Evolutionary conservation across 2,329 filamentous ascomycete species (phyloP).

Genomic region (Simplicillium aogashimaense): DNA sequence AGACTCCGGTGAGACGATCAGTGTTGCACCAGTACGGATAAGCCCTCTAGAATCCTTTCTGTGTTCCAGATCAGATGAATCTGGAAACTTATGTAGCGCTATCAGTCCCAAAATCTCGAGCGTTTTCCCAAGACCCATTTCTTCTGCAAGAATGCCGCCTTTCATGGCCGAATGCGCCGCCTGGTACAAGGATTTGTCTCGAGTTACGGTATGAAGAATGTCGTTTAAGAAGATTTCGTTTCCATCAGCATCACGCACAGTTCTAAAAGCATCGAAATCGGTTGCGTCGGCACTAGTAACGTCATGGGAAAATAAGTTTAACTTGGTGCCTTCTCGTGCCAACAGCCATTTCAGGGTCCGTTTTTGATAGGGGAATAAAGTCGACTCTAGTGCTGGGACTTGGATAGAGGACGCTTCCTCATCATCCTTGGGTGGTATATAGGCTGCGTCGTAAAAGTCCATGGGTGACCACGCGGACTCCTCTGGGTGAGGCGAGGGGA

Average conservation of each 20-base stretch:
- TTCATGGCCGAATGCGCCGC: constrained; percentile 29
- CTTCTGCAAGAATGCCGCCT: constrained; percentile 64
- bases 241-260: constrained; percentile 21
- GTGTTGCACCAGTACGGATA: constrained; percentile 40
- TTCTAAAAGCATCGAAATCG: constrained; percentile 19
- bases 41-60: constrained; percentile 18
- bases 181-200: constrained; percentile 34
- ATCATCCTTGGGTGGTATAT: constrained; percentile 43
- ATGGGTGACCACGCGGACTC: constrained; percentile 30
- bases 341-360: constrained; percentile 63
- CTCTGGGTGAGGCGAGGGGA: constrained; percentile 11
- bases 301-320: constrained; percentile 15
- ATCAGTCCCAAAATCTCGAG: constrained; percentile 65
- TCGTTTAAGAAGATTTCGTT: constrained; percentile 46
- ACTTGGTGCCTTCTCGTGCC: constrained; percentile 51
- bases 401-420: constrained; percentile 24
- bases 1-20: constrained; percentile 51
- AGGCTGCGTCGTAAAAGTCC: constrained; percentile 61
- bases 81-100: constrained; percentile 44
- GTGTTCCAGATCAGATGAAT: constrained; percentile 3
- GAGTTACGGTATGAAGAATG: constrained; percentile 49
- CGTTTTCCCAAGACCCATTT: constrained; percentile 79
- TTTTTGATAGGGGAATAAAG: constrained; percentile 63
- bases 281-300: constrained; percentile 6
- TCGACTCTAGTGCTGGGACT: constrained; percentile 34